Percentiles rank a stretch among this genome's conserved stretches.
phyloP scores from a whole-genome alignment of 176 grass and related monocot genomes.

The Carex littledalei region DNA sequence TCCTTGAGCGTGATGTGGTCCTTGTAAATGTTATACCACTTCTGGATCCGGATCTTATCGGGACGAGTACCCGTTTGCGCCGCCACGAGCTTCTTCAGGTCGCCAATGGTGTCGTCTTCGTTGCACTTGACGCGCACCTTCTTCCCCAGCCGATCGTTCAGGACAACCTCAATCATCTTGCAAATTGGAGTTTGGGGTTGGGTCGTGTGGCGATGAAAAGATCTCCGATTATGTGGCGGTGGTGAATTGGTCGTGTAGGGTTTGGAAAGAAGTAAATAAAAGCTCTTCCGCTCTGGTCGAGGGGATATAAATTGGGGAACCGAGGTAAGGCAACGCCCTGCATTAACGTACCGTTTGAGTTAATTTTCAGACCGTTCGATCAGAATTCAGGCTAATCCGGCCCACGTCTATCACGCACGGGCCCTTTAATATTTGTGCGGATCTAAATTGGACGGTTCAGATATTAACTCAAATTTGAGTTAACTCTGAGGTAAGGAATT shows the following conservation, averaged over 20 bases:
- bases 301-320: background rate
- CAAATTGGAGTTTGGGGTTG: background rate
- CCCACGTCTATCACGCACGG: no score
- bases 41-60: constrained; percentile 99
- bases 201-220: background rate
- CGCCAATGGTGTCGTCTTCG: constrained; percentile 99
- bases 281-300: no score
- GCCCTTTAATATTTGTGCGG: no score
- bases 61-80: constrained; percentile 89
- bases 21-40: constrained; percentile 99
- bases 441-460: no score
- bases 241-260: background rate
- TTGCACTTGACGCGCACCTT: constrained; percentile 99
- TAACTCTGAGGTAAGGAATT: no score
- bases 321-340: no score
- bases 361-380: no score
- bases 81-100: constrained; percentile 99
- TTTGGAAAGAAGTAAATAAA: background rate
- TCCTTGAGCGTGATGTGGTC: constrained; percentile 98
- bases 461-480: no score
- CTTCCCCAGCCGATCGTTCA: constrained; percentile 96
- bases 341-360: no score
- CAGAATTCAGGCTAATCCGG: no score
- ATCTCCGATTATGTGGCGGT: background rate
- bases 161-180: constrained; percentile 97